Percentiles rank a stretch among this genome's conserved stretches.
These are phyloP conservation scores for Trifolium repens DNA, from an alignment of 306 rosid species.

Conservation along the genomic window DNA sequence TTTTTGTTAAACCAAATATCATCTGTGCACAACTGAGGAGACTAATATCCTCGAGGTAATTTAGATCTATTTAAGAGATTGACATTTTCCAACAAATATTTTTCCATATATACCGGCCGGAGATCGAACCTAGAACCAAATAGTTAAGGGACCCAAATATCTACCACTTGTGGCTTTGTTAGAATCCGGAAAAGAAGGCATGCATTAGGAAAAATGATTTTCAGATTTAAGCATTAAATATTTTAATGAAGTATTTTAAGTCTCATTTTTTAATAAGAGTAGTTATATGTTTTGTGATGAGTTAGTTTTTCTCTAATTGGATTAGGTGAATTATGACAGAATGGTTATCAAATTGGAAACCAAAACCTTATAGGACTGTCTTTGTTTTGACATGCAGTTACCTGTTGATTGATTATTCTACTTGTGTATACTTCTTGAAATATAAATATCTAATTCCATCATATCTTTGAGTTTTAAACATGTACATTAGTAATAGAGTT, in stretches of 20 bases:
- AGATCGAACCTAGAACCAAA: too few species aligned
- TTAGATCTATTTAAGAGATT: too few species aligned
- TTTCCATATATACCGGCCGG: too few species aligned
- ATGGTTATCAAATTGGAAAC: slow-evolving; percentile 31
- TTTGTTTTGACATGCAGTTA: slow-evolving; percentile 28
- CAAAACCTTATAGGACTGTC: slow-evolving; percentile 32
- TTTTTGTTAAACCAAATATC: too few species aligned
- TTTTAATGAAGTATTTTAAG: not conserved
- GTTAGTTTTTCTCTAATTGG: slow-evolving; percentile 39
- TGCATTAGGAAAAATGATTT: slow-evolving; percentile 29
- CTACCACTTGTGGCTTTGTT: not conserved
- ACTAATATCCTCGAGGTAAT: too few species aligned
- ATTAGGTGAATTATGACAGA: slow-evolving; percentile 43
- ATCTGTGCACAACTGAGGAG: too few species aligned
- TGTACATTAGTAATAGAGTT: too few species aligned
- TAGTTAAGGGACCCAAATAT: too few species aligned
- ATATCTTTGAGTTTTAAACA: too few species aligned
- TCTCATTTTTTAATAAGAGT: slow-evolving; percentile 36
- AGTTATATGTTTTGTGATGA: slow-evolving; percentile 21
- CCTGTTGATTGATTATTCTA: slow-evolving; percentile 4
- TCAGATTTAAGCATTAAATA: slow-evolving; percentile 28
- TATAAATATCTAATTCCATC: not conserved
- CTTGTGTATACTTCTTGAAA: not conserved
- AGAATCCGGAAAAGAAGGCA: slow-evolving; percentile 40
- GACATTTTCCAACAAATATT: too few species aligned